Conservation (phyloP, 768 basidiomycete genomes). For the Mycena haematopus region DNA sequence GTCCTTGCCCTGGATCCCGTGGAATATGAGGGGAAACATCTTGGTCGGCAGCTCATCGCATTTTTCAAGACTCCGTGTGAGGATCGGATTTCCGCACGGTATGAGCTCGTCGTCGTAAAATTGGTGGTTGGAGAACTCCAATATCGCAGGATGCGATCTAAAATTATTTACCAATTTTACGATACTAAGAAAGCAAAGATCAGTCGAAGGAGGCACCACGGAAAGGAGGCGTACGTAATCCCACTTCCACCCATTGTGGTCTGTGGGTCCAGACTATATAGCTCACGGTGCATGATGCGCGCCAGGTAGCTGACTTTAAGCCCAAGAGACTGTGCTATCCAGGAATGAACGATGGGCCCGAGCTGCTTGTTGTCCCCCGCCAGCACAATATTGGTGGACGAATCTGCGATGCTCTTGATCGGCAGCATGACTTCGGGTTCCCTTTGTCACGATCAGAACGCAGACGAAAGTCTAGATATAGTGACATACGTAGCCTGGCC, state of each 20-base stretch:
- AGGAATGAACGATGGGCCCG: slow-evolving; percentile 61
- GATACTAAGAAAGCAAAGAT: slow-evolving; percentile 41
- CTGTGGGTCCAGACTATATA: slow-evolving; percentile 42
- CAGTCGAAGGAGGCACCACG: not conserved
- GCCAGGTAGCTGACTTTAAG: slow-evolving; percentile 59
- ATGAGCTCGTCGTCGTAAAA: slow-evolving; percentile 63
- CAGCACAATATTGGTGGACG: slow-evolving; percentile 57
- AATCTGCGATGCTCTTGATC: slow-evolving; percentile 56
- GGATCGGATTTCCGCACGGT: slow-evolving; percentile 49
- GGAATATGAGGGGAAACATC: slow-evolving; percentile 64
- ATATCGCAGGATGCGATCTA: slow-evolving; percentile 60
- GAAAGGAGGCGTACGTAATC: slow-evolving; percentile 41
- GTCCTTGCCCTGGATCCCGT: slow-evolving; percentile 60
- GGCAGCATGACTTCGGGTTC: slow-evolving; percentile 65
- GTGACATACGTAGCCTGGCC: slow-evolving; percentile 50
- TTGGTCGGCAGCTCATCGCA: slow-evolving; percentile 46
- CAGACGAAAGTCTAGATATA: not conserved
- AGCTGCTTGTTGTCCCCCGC: slow-evolving; percentile 70
- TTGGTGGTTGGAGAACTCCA: slow-evolving; percentile 60
- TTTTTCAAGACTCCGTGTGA: slow-evolving; percentile 48
- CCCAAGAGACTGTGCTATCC: slow-evolving; percentile 53
- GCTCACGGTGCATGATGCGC: slow-evolving; percentile 50
- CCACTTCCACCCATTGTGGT: slow-evolving; percentile 39
- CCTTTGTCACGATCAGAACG: not conserved
- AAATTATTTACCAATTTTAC: slow-evolving; percentile 68